These are phyloP conservation scores for Clitopilus passeckerianus DNA, from an alignment of 768 basidiomycete genomes.

Conservation along the genomic window DNA sequence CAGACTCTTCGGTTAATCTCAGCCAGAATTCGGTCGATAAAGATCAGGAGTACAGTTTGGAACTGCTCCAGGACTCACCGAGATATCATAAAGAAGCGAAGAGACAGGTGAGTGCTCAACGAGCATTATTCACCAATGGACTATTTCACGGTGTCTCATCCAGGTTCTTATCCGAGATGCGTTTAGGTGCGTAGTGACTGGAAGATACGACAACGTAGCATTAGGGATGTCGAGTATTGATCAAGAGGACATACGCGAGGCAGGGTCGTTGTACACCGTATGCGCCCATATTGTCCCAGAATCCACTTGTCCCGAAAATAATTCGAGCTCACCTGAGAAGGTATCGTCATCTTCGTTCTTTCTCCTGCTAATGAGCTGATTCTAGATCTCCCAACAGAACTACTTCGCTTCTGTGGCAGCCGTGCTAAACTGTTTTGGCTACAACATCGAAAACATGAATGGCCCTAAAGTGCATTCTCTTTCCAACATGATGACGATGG, in stretches of 20 bases:
- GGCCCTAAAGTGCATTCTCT: slow-evolving; percentile 6
- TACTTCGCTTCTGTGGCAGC: slow-evolving; percentile 7
- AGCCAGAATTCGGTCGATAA: not conserved
- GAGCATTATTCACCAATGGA: not conserved
- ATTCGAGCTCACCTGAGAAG: not conserved
- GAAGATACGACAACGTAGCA: slow-evolving; percentile 4
- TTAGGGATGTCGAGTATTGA: not conserved
- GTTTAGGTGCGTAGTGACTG: slow-evolving; percentile 6
- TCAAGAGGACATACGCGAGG: not conserved
- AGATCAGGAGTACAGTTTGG: not conserved
- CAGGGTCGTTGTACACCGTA: not conserved
- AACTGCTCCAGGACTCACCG: not conserved
- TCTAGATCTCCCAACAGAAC: not conserved
- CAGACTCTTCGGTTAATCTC: not conserved
- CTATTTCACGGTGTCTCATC: not conserved
- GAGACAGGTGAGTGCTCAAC: not conserved
- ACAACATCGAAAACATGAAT: slow-evolving; percentile 6
- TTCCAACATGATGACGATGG: slow-evolving; percentile 5
- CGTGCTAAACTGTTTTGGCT: slow-evolving; percentile 9
- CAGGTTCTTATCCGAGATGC: slow-evolving; percentile 9
- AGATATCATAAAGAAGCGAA: slow-evolving; percentile 2
- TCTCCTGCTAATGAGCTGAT: not conserved
- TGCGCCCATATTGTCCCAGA: slow-evolving; percentile 10
- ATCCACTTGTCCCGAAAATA: slow-evolving; percentile 3
- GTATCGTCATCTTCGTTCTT: not conserved